Evolutionary conservation across 352 stramenopile genomes (phyloP), one percentile per base, ranked within the genome.

Genomic region (Pythium aristosporum): DNA sequence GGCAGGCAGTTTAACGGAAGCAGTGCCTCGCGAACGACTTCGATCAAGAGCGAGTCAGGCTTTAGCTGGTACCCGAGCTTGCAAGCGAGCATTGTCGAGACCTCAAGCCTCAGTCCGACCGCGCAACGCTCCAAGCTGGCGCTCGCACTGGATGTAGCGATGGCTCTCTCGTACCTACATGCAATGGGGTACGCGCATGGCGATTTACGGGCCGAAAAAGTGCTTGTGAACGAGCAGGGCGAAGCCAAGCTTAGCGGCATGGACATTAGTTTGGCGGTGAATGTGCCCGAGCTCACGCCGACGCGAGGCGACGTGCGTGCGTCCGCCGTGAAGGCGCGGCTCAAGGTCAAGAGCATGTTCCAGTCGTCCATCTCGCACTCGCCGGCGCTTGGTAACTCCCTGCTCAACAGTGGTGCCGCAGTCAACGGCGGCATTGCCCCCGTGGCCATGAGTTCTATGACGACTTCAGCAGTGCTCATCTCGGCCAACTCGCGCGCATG

Each of bases 161-260:
- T 91, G 76, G 85, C 70, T 0, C 75, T 94, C 3, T 76, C 88
- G 50, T 94, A 94, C 44, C 65, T 94, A 8, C 85, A 94, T 48
- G 72, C 74, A 11, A 76, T 76, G 61, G 77, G 86, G 32, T 60
- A 88, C 47, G 75, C 82, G 18, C 85, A 92, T 23, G 80, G 81
- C 34, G 68, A 76, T 34, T 63, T 94, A 6, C 80, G 77, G 8
- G 74, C 85, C 1, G 74, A 77, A 8, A 91, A 89, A 39, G 82
- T 94, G 18, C 66, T 90, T 9, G 61, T 94, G 46, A 91, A 91
- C 61, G 78, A 90, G 39, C 74, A 86, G 25, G 80, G 82, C 30
- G 82, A 91, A 54, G 85, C 82, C 0, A 94, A 94, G 61, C 73
- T 94, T n/a, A 88, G 79, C 46, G 80, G 73, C 16, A 77, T 92